A percentile compares a stretch with the other conserved stretches of the same genome.
These are phyloP conservation scores for Craterostigma plantagineum DNA, from an alignment of 257 asterid genomes.

Conservation along the genomic window DNA sequence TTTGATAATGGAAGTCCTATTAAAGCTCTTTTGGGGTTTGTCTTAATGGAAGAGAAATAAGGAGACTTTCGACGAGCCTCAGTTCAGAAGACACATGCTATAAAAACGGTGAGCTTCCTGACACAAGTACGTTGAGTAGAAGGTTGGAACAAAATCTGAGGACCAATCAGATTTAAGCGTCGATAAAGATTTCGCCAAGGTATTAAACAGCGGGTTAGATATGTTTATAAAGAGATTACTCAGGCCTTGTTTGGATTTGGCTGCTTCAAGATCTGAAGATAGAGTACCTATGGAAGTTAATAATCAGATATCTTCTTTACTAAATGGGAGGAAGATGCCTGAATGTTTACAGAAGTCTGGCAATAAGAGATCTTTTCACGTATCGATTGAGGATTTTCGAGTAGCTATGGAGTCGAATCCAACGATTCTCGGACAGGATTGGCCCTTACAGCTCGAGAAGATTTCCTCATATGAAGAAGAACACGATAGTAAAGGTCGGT, in stretches of 20 bases:
- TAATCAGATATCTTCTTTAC: conserved; percentile 16
- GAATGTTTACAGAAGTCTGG: conserved; percentile 11
- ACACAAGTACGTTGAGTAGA: conserved; percentile 25
- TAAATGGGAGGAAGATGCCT: conserved; percentile 16
- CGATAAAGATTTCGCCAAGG: conserved; percentile 27
- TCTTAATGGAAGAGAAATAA: conserved; percentile 15
- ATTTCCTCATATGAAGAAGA: too few relatives aligned
- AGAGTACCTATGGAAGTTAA: conserved; percentile 12
- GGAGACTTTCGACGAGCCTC: conserved; percentile 13
- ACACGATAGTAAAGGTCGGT: neutral
- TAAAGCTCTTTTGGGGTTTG: conserved; percentile 48
- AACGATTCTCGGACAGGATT: conserved; percentile 38
- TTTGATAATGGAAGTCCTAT: conserved; percentile 34
- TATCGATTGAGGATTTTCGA: conserved; percentile 32
- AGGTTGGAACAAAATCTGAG: conserved; percentile 32
- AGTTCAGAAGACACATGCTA: conserved; percentile 33
- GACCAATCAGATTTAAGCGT: conserved; percentile 23
- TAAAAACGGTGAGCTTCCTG: conserved; percentile 30
- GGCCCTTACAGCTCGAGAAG: conserved; percentile 47
- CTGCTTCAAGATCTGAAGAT: conserved; percentile 23
- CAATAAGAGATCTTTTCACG: conserved; percentile 6
- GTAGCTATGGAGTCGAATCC: conserved; percentile 44
- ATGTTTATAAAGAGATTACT: conserved; percentile 36
- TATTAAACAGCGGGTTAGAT: conserved; percentile 48
- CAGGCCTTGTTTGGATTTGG: conserved; percentile 34